Evolutionary conservation across 2,329 filamentous ascomycete species (phyloP).

Genomic region (Colletotrichum eremochloae): DNA sequence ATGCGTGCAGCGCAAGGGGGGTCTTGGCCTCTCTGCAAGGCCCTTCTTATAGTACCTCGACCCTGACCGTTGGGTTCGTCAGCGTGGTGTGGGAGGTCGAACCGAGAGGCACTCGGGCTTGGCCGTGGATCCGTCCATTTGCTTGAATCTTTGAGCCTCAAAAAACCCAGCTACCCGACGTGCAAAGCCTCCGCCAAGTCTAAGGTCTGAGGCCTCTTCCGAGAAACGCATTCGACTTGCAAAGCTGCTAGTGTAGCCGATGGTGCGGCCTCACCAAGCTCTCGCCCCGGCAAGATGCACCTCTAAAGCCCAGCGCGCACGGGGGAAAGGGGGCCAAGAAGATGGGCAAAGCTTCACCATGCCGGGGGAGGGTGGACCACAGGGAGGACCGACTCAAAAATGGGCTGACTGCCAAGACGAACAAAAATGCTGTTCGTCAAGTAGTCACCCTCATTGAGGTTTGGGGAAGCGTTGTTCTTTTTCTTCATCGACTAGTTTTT

Average conservation of each 20-base stretch:
- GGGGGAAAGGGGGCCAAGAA: background rate
- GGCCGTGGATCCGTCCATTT: background rate
- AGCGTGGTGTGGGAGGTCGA: background rate
- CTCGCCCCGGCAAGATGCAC: background rate
- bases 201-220: background rate
- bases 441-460: background rate
- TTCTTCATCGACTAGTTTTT: background rate
- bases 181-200: background rate
- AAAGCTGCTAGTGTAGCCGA: background rate
- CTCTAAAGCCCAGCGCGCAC: background rate
- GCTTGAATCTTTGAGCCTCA: background rate
- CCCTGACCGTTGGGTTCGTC: background rate
- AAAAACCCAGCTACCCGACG: background rate
- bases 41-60: background rate
- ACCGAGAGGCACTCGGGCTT: background rate
- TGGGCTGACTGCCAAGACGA: slow-evolving; percentile 39
- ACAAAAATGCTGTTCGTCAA: slow-evolving; percentile 17
- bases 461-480: background rate
- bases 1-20: background rate
- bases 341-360: background rate
- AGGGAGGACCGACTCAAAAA: slow-evolving; percentile 26
- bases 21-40: background rate
- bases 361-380: background rate
- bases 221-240: background rate
- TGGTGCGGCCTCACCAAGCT: background rate